These are phyloP conservation scores for Pichia sp. DNA, from an alignment of 1,139 yeast species.

Conservation along the genomic window DNA sequence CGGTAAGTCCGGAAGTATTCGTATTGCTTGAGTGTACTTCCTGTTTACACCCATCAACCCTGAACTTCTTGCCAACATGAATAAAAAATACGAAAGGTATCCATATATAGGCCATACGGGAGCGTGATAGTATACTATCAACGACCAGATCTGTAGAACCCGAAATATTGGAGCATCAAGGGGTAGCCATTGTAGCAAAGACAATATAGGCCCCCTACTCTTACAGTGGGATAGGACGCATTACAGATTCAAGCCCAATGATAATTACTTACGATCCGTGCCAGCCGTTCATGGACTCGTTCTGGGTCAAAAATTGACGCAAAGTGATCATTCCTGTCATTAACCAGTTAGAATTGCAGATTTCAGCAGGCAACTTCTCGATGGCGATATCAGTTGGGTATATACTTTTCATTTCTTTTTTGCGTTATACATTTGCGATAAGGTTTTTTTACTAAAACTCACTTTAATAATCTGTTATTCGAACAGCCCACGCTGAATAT, in stretches of 20 bases:
- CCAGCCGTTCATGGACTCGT: constrained; percentile 1
- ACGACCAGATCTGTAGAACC: too few species aligned
- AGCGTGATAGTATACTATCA: too few species aligned
- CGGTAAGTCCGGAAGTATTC: constrained; percentile 3
- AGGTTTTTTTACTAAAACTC: too few species aligned
- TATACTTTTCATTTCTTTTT: neutral
- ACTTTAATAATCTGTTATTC: neutral
- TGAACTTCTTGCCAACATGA: neutral
- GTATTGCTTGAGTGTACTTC: neutral
- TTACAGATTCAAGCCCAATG: neutral
- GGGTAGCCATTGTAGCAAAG: neutral
- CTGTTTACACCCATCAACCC: neutral
- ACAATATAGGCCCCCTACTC: neutral
- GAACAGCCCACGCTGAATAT: constrained; percentile 23
- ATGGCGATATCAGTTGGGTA: neutral
- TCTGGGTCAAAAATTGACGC: neutral
- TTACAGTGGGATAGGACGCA: neutral
- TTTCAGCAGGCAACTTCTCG: neutral
- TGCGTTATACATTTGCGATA: neutral
- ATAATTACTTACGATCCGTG: neutral
- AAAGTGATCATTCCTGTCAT: neutral
- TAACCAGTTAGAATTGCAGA: neutral
- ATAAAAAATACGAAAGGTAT: neutral
- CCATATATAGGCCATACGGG: neutral
- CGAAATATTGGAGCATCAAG: neutral